A percentile compares a stretch with the other conserved stretches of the same genome.
Conservation (phyloP, 331 rosid species). For the Dryas integrifolia region DNA sequence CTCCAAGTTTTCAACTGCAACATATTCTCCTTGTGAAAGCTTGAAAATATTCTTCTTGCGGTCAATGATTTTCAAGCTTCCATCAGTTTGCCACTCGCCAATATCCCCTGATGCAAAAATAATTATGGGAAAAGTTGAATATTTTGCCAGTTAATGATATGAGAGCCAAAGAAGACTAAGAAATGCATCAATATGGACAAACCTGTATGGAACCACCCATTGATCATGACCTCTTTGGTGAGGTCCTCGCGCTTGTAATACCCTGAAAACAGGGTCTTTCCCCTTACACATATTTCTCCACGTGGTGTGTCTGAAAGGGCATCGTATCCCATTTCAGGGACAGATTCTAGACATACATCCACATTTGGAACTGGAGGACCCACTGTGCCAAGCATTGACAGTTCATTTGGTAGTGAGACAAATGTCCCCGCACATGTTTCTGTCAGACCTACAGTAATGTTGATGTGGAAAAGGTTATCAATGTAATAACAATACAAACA, state of each 20-base stretch:
- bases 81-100: constrained; percentile 98
- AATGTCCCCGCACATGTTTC: constrained; percentile 98
- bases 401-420: constrained; percentile 83
- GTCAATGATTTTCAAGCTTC: constrained; percentile 91
- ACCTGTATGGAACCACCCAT: constrained; percentile 99
- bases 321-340: constrained; percentile 95
- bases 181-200: constrained; percentile 22
- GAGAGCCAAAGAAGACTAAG: constrained; percentile 14
- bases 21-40: constrained; percentile 99
- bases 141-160: constrained; percentile 13
- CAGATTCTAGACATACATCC: constrained; percentile 90
- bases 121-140: constrained; percentile 17
- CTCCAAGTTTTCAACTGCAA: constrained; percentile 97
- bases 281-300: constrained; percentile 85
- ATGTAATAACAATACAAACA: constrained; percentile 7
- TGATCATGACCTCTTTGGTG: constrained; percentile 75
- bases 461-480: constrained; percentile 23
- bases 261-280: constrained; percentile 82
- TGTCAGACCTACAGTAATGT: constrained; percentile 67
- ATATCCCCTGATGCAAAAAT: constrained; percentile 69
- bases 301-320: constrained; percentile 76
- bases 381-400: constrained; percentile 86
- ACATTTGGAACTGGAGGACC: constrained; percentile 99
- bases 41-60: constrained; percentile 98
- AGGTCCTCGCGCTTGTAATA: constrained; percentile 90